Conservation (phyloP, 2,329 filamentous ascomycete species). For the Pseudogymnoascus pannorum region DNA sequence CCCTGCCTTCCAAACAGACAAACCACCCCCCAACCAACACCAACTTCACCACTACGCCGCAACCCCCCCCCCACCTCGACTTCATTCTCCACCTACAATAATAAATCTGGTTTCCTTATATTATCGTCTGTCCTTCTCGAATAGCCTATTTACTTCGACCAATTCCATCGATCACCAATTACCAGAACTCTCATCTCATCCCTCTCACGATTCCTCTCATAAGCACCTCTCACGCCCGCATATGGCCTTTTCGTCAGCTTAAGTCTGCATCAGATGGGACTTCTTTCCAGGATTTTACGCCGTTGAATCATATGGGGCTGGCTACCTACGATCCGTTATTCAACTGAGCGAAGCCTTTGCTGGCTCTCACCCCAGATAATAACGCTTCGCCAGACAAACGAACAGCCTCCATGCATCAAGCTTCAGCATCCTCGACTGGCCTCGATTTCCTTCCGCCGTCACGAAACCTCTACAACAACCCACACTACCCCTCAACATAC, state of each 20-base stretch:
- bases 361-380: not conserved
- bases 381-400: slow-evolving; percentile 3
- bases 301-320: slow-evolving; percentile 7
- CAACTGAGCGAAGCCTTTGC: not conserved
- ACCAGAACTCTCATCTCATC: not conserved
- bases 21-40: slow-evolving; percentile 2
- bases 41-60: not conserved
- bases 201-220: not conserved
- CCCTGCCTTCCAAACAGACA: slow-evolving; percentile 5
- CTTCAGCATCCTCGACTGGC: slow-evolving; percentile 23
- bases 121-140: slow-evolving; percentile 8
- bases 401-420: slow-evolving; percentile 28
- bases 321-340: not conserved
- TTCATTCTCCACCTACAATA: slow-evolving; percentile 4
- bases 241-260: not conserved
- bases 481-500: not conserved
- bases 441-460: slow-evolving; percentile 25
- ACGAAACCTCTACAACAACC: slow-evolving; percentile 1
- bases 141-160: slow-evolving; percentile 7
- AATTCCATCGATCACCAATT: not conserved
- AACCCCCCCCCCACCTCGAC: not conserved
- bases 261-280: not conserved
- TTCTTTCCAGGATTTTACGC: not conserved
- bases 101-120: slow-evolving; percentile 6
- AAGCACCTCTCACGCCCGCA: not conserved